These are phyloP conservation scores for Cryptosporidium andersoni DNA, from an alignment of 169 alveolate genomes.

Conservation along the genomic window DNA sequence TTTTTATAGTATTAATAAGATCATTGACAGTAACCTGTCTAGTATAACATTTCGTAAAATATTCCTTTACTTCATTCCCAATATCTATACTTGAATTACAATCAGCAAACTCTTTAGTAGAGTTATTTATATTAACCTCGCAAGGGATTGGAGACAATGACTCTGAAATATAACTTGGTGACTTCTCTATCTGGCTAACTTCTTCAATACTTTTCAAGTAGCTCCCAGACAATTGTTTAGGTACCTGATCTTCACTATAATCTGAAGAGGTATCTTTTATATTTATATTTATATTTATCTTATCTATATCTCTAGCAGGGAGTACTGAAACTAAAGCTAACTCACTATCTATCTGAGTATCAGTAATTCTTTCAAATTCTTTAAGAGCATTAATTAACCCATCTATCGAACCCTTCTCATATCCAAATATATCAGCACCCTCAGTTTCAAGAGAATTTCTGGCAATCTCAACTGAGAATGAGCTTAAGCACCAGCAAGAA, in stretches of 20 bases:
- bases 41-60: slow-evolving; percentile 27
- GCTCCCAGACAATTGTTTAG: not conserved
- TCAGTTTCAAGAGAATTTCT: slow-evolving; percentile 26
- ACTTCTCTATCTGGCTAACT: not conserved
- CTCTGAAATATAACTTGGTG: not conserved
- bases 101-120: slow-evolving; percentile 2
- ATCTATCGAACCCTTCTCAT: slow-evolving; percentile 11
- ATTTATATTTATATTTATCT: not conserved
- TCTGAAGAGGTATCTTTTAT: slow-evolving; percentile 2
- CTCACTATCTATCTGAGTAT: not conserved
- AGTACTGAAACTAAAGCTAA: too few relatives aligned
- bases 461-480: slow-evolving; percentile 15
- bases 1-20: slow-evolving; percentile 1
- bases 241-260: not conserved
- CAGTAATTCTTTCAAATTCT: slow-evolving; percentile 43
- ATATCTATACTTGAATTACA: slow-evolving; percentile 1
- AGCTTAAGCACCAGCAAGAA: slow-evolving; percentile 56
- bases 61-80: slow-evolving; percentile 24
- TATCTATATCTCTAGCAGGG: not conserved
- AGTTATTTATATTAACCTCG: not conserved
- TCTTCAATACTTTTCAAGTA: not conserved
- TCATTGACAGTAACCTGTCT: slow-evolving; percentile 10
- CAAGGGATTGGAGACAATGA: not conserved
- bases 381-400: slow-evolving; percentile 21
- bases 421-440: slow-evolving; percentile 16